Base-by-base conservation (phyloP, 208 protist genomes). In the Trypanosoma congolense region DNA sequence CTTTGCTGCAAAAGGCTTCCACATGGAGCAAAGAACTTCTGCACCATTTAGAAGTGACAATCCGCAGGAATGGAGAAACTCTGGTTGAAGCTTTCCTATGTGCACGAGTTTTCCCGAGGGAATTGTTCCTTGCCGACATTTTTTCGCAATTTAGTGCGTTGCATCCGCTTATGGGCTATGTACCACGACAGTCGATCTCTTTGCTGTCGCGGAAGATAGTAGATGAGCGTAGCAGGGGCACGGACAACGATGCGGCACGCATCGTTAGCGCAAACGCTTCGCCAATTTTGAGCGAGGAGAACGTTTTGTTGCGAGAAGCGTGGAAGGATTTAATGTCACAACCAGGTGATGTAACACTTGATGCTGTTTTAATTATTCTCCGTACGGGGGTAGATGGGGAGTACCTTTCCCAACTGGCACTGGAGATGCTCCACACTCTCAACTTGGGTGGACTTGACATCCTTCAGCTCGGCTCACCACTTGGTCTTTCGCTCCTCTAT, bases 331-430 rank as follows among this genome's bases (percentile, higher is more conserved):
- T 65, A 19, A 6, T 46, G 24, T 30, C 4, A 26, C 25, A 25
- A 1, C 8, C 6, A 10, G 31, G 3, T 58, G 22, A 28, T 38
- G 16, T 40, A 1, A 26, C 29, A 16, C 5, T 56, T 18, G 59
- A 65, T 46, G 44, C 49, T 9, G 43, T 58, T 53, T 25, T 65
- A 21, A 58, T 58, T 54, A 26, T 65, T 45, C n/a, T 58, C 4
- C 59, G 51, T 2, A 16, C 12, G 9, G 12, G 18, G 14, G 18
- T 8, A 33, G 43, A 65, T 21, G 5, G 10, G 16, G 16, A n/a
- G 21, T 24, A 33, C 4, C 21, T 58, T 21, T 31, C 56, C 6
- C 1, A 16, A 18, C 10, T 58, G 21, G 50, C 31, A 5, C 29
- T 36, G n/a, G 30, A 56, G 30, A 41, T 46, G 22, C 49, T 65